Base-by-base conservation (phyloP, 192 early-diverging fungal genomes). In the Backusella sp. region DNA sequence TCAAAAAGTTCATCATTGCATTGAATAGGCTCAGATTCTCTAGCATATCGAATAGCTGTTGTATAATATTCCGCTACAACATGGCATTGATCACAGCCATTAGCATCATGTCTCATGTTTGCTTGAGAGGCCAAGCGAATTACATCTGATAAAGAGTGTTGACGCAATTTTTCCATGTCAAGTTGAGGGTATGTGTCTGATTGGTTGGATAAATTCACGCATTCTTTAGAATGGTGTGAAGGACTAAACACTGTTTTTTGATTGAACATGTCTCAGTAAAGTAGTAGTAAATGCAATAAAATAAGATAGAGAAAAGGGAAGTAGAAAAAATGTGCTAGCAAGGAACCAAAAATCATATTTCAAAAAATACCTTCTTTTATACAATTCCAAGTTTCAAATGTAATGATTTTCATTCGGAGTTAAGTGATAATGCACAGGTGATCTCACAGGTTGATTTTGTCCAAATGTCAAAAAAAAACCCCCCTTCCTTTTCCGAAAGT, bases 1-100 rank as follows among this genome's bases (percentile, higher is more conserved):
- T 73, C 72, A 37, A 73, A 56, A 32, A 73, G 53, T 39, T 59
- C 35, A 14, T 62, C 26, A 26, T 62, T 28, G 23, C 72, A 73
- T 19, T 12, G 28, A 62, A 73, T 73, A 23, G 72, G 52, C 6
- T 62, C 72, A 11, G n/a, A 35, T 26, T 53, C n/a, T 59, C 34
- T 56, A 17, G 72, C 52, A n/a, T 62, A 26, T 11, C 49, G 32
- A 17, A 73, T 26, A 1, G 72, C 72, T 26, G 52, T 39, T 5
- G 34, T 34, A 36, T 73, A 62, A 62, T 39, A 28, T 26, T 59
- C 53, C 34, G 53, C 72, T 26, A 66, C 36, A 17, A 59, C n/a
- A 65, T 65, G 15, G 19, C 72, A 73, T 6, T 35, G 34, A 65
- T 37, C 19, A 41, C 68, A 73, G 23, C 30, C 72, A 42, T 59